Conservation (phyloP, 208 protist species). For the Crithidia thermophila region DNA sequence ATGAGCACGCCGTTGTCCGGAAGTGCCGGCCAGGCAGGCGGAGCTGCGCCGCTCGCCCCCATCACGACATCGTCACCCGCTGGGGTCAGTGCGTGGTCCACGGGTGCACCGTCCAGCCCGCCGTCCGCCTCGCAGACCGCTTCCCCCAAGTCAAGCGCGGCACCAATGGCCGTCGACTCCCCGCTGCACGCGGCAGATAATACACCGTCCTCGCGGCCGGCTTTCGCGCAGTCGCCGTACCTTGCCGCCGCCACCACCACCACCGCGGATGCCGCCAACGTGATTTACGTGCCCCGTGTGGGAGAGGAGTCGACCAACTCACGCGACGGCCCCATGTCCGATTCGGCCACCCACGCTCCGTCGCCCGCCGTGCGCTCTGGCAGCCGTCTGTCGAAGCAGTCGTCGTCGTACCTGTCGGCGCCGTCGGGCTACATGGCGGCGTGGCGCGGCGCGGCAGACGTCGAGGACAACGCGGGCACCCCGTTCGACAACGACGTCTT, state of each 20-base stretch:
- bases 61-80: too few species aligned
- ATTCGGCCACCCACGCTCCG: background rate
- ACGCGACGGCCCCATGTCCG: background rate
- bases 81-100: conserved; percentile 12
- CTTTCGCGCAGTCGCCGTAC: background rate
- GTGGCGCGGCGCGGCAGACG: conserved; percentile 12
- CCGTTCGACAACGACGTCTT: too few species aligned
- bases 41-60: too few species aligned
- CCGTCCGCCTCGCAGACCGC: background rate
- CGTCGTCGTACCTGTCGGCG: background rate
- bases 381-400: conserved; percentile 7
- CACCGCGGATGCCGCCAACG: background rate
- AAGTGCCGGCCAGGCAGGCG: too few species aligned
- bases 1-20: too few species aligned
- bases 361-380: background rate
- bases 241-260: background rate
- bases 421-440: conserved; percentile 9
- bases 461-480: background rate
- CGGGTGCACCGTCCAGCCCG: background rate
- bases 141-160: too few species aligned
- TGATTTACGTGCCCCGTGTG: background rate
- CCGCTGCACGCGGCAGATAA: background rate
- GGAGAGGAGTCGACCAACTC: background rate
- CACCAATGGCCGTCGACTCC: background rate
- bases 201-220: background rate